Evolutionary conservation across 2,329 filamentous ascomycete species (phyloP).

Genomic region (Paecilomyces sp.): DNA sequence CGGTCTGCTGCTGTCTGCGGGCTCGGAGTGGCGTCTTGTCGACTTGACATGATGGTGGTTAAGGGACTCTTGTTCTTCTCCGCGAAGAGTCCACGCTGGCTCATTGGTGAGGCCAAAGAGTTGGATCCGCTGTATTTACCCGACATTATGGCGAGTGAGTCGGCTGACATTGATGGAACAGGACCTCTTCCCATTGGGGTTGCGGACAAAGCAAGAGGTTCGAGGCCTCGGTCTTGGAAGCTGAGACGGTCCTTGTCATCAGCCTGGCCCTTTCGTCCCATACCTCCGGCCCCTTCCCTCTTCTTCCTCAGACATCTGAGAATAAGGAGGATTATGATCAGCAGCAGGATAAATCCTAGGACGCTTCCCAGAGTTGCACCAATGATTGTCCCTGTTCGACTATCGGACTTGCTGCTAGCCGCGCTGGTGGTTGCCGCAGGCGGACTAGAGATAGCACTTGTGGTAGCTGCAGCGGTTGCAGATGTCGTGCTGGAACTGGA

Average conservation of each 20-base stretch:
- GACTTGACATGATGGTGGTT: slow-evolving; percentile 22
- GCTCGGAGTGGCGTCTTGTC: slow-evolving; percentile 13
- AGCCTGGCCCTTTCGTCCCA: slow-evolving; percentile 41
- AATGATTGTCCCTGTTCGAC: slow-evolving; percentile 53
- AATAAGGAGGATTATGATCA: slow-evolving; percentile 66
- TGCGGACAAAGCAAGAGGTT: slow-evolving; percentile 34
- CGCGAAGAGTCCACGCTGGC: slow-evolving; percentile 1
- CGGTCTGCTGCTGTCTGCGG: slow-evolving; percentile 12
- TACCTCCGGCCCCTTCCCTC: slow-evolving; percentile 38
- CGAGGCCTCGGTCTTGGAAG: slow-evolving; percentile 39
- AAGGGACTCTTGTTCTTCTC: slow-evolving; percentile 17
- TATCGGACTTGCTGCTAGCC: slow-evolving; percentile 13
- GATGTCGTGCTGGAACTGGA: slow-evolving; percentile 15
- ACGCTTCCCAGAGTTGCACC: slow-evolving; percentile 79
- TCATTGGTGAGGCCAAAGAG: neutral
- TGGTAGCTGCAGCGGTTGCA: slow-evolving; percentile 11
- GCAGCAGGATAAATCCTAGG: slow-evolving; percentile 61
- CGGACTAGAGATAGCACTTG: slow-evolving; percentile 22
- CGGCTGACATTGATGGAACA: slow-evolving; percentile 32
- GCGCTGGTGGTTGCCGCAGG: slow-evolving; percentile 19
- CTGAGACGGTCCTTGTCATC: slow-evolving; percentile 50
- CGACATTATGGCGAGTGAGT: slow-evolving; percentile 35
- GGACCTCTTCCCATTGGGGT: slow-evolving; percentile 40
- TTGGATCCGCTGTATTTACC: slow-evolving; percentile 22
- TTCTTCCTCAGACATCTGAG: slow-evolving; percentile 56